Conservation (phyloP, 2,329 filamentous ascomycete species). For the Apiospora rasikravindrae region DNA sequence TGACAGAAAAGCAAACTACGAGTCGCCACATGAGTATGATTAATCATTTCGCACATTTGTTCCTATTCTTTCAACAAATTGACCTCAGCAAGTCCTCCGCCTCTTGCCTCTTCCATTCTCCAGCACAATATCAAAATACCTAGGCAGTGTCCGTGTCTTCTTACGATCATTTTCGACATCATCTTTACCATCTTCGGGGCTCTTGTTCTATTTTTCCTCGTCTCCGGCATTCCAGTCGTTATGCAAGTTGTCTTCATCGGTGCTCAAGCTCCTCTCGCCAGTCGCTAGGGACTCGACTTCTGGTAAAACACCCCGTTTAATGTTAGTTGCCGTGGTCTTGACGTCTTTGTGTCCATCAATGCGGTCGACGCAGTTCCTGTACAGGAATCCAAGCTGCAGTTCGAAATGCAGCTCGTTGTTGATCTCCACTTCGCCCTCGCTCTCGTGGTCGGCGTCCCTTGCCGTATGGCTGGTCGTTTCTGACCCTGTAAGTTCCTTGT, state of each 20-base stretch:
- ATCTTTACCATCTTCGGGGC: background rate
- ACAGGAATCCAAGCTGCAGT: background rate
- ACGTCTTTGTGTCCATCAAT: background rate
- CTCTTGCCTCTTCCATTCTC: background rate
- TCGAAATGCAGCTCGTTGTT: background rate
- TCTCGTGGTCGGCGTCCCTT: background rate
- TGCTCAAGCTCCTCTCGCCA: no score
- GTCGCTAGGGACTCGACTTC: no score
- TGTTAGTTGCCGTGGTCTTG: background rate
- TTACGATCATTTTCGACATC: background rate
- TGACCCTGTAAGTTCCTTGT: background rate
- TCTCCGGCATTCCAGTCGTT: background rate
- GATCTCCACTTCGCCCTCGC: background rate
- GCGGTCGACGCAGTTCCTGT: background rate
- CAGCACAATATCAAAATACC: no score
- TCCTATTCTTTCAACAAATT: background rate
- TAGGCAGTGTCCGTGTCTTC: background rate
- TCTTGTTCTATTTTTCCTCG: background rate
- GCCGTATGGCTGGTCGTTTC: background rate
- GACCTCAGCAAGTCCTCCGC: background rate
- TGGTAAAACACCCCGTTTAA: background rate
- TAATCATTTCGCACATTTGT: background rate
- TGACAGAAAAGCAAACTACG: no score
- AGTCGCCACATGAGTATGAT: background rate
- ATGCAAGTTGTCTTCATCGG: background rate